Conservation (phyloP, 2,329 filamentous ascomycete species). For the Zalaria obscura region DNA sequence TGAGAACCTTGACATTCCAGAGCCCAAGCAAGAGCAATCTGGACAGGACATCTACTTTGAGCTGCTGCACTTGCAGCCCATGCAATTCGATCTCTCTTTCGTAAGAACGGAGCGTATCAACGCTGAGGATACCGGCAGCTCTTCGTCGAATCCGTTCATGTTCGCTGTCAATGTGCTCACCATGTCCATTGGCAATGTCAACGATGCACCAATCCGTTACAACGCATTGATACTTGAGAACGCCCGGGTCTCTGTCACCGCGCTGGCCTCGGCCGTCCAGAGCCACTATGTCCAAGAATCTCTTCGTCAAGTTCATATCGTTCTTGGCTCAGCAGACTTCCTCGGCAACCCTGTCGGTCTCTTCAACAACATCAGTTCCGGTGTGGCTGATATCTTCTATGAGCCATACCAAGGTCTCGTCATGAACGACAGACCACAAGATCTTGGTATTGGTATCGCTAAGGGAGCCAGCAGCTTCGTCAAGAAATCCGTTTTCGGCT, state of each 20-base stretch:
- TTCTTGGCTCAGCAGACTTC: conserved; percentile 94
- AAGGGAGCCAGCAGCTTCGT: conserved; percentile 95
- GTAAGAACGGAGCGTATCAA: conserved; percentile 95
- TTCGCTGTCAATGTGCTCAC: conserved; percentile 98
- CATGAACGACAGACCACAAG: conserved; percentile 88
- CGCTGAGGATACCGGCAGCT: conserved; percentile 79
- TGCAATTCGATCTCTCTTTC: conserved; percentile 95
- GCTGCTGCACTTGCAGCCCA: conserved; percentile 88
- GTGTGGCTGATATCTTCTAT: conserved; percentile 96
- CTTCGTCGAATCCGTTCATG: conserved; percentile 83
- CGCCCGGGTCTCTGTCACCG: conserved; percentile 72
- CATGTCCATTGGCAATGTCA: conserved; percentile 98
- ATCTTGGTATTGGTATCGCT: conserved; percentile 86
- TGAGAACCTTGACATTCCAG: conserved; percentile 78
- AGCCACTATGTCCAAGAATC: conserved; percentile 96
- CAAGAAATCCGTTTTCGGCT: conserved; percentile 96
- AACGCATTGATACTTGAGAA: conserved; percentile 94
- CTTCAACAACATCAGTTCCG: conserved; percentile 96
- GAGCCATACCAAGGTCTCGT: conserved; percentile 97
- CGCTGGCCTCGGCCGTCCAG: conserved; percentile 72
- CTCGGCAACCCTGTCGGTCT: conserved; percentile 91
- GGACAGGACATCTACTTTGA: conserved; percentile 98
- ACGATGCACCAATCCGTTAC: conserved; percentile 86
- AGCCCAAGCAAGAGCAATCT: conserved; percentile 69
- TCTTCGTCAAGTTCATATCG: conserved; percentile 90